These are phyloP conservation scores for Komagataella pastoris DNA, from an alignment of 805 yeast species.

Conservation along the genomic window DNA sequence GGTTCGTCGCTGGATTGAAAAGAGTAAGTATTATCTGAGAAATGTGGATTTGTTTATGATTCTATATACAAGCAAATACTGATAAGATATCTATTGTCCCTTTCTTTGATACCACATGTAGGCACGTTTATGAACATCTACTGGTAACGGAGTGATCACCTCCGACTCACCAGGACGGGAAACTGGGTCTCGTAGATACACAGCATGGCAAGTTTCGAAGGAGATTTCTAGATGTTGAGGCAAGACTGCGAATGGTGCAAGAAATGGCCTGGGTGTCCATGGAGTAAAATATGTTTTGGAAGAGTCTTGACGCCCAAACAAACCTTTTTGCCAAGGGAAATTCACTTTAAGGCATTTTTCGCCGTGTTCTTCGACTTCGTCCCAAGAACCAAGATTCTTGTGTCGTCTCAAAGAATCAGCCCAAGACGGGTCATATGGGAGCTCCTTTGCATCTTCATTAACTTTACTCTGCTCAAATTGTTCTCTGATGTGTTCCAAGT, in stretches of 20 bases:
- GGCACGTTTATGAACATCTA: conserved; percentile 80
- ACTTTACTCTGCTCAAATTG: conserved; percentile 6
- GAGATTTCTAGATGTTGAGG: conserved; percentile 90
- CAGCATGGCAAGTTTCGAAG: conserved; percentile 87
- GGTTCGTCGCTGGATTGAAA: neutral
- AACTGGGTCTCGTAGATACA: conserved; percentile 93
- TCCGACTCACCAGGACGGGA: conserved; percentile 96
- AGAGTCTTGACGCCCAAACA: conserved; percentile 72
- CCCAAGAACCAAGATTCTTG: conserved; percentile 20
- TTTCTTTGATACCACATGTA: conserved; percentile 85
- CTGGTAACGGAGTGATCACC: conserved; percentile 80
- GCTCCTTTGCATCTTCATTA: neutral
- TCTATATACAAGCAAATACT: neutral
- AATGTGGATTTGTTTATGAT: neutral
- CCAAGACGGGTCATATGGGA: conserved; percentile 27
- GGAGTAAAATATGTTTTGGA: conserved; percentile 85
- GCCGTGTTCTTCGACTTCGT: conserved; percentile 19
- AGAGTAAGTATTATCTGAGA: neutral
- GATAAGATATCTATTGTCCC: conserved; percentile 23
- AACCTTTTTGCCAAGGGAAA: conserved; percentile 72
- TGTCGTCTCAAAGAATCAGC: conserved; percentile 28
- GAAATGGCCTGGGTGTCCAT: conserved; percentile 89
- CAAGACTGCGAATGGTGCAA: conserved; percentile 83
- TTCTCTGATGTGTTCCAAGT: conserved; percentile 17
- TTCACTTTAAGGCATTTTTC: conserved; percentile 28